These are phyloP conservation scores for Ophiostoma australiae DNA, from an alignment of 2,329 filamentous ascomycete genomes.

Conservation along the genomic window DNA sequence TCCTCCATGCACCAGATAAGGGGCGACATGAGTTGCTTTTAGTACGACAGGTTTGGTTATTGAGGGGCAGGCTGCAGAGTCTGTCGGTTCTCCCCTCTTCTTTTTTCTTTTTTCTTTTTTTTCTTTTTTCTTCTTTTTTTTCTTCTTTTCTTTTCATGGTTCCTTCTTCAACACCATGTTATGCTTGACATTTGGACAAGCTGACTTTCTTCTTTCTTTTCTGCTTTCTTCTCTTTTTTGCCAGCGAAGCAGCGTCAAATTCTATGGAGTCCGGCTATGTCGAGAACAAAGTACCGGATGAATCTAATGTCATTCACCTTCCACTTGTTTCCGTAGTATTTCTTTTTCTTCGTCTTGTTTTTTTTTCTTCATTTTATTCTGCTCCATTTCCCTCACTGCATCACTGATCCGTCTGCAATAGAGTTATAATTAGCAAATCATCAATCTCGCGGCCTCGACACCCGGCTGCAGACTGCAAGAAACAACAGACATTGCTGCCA, in stretches of 20 bases:
- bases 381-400: too few relatives aligned
- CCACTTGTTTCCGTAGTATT: background rate
- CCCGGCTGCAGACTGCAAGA: background rate
- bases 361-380: background rate
- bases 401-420: too few relatives aligned
- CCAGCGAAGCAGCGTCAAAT: background rate
- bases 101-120: background rate
- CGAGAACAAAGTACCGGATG: background rate
- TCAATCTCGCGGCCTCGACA: background rate
- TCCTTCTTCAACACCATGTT: background rate
- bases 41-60: background rate
- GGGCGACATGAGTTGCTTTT: background rate
- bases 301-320: background rate
- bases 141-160: background rate
- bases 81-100: background rate
- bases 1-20: background rate
- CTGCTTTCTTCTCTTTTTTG: background rate
- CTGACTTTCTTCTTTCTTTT: background rate
- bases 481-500: background rate
- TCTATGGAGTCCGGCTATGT: background rate
- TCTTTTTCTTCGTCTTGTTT: background rate
- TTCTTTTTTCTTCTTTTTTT: background rate
- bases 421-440: background rate
- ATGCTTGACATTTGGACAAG: too few relatives aligned
- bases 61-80: background rate